Evolutionary conservation across 306 rosid species (phyloP), one percentile per base, ranked within the genome.

Genomic region (Hylodesmum podocarpum): DNA sequence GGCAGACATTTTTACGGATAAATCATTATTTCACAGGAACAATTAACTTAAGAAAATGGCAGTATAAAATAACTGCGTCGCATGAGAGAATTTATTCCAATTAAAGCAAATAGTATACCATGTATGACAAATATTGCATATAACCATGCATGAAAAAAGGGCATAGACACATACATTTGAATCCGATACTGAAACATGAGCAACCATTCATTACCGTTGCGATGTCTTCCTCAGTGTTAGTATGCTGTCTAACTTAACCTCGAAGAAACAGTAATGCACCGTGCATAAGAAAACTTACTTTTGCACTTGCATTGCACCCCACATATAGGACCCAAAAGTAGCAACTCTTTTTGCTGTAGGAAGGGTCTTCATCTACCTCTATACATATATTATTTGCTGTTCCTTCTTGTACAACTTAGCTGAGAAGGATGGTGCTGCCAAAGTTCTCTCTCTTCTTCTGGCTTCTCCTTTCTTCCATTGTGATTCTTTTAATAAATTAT

Each of bases 381-480:
- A 28, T 3, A 65, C 6, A 11, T n/a, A n/a, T n/a, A n/a, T n/a
- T n/a, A n/a, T 24, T 34, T 21, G 18, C 55, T 59, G n/a, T 33
- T 72, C 78, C 62, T 28, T 29, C 55, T 69, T 7, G 4, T 13
- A 13, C 41, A 25, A 61, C 58, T 43, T 61, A 49, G 37, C 73
- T 55, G 21, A 36, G 76, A 58, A 61, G 61, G 72, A 88, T 88
- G 93, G 85, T 77, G 58, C 64, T 81, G 21, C 33, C 79, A n/a
- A 67, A 65, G 43, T 54, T 58, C 57, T 84, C 77, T 81, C 69
- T 78, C 36, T 67, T 80, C 66, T 55, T 73, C 27, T 79, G 80
- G 16, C 36, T 88, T 36, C 76, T 87, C 75, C 50, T 87, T 77
- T 85, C 82, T 64, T 82, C 82, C 69, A 7, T 47, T 70, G 25